Evolutionary conservation across 805 yeast species (phyloP).

Genomic region (Starmerella apis): DNA sequence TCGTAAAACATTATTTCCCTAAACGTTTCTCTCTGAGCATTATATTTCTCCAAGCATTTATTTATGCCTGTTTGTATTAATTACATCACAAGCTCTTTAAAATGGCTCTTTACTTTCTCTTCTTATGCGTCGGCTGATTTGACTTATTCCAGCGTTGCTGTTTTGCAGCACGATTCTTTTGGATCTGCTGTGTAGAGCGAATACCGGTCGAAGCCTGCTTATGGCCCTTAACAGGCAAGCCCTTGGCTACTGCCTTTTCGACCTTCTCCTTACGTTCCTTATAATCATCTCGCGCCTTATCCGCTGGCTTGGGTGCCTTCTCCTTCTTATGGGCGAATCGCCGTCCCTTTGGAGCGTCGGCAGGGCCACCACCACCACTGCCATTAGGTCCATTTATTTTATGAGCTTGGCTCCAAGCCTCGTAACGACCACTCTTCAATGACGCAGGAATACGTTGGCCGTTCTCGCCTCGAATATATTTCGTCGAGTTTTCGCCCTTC

Average conservation of each 20-base stretch:
- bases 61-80: too few species aligned
- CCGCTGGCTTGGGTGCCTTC: constrained; percentile 85
- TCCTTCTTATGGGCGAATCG: constrained; percentile 59
- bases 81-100: too few species aligned
- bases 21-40: too few species aligned
- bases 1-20: too few species aligned
- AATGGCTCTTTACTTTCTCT: background rate
- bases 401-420: constrained; percentile 76
- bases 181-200: constrained; percentile 59
- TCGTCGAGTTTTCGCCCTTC: constrained; percentile 51
- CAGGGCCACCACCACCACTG: constrained; percentile 46
- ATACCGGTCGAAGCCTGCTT: constrained; percentile 42
- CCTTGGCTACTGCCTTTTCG: constrained; percentile 65
- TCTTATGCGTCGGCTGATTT: constrained; percentile 15
- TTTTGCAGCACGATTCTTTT: constrained; percentile 58
- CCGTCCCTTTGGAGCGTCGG: constrained; percentile 30
- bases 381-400: constrained; percentile 38
- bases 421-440: constrained; percentile 81
- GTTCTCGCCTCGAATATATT: constrained; percentile 86
- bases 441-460: constrained; percentile 90
- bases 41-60: too few species aligned
- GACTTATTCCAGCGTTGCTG: constrained; percentile 67
- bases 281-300: constrained; percentile 78
- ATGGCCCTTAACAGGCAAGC: constrained; percentile 51
- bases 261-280: constrained; percentile 72